phyloP scores from a whole-genome alignment of 352 stramenopile genomes.

The Globisporangium spiculum region DNA sequence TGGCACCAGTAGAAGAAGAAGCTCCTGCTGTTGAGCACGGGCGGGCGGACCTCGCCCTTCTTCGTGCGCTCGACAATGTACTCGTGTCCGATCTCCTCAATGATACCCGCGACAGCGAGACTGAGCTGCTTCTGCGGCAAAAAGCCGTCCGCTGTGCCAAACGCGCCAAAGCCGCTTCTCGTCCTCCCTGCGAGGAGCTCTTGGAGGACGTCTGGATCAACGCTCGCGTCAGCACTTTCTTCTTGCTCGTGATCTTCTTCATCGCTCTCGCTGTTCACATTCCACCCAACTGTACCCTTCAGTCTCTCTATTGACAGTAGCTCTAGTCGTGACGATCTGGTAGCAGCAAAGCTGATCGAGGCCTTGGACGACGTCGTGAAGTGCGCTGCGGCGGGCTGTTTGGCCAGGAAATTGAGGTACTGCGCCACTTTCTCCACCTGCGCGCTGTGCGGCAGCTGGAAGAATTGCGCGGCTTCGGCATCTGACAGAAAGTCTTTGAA shows the following conservation, averaged over 20 bases:
- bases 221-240: neutral
- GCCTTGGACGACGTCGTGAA: conserved; percentile 58
- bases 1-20: conserved; percentile 89
- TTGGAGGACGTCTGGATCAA: conserved; percentile 28
- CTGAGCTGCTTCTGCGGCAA: conserved; percentile 65
- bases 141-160: conserved; percentile 55
- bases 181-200: conserved; percentile 39
- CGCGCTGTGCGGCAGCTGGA: conserved; percentile 39
- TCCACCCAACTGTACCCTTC: neutral
- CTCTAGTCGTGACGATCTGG: neutral
- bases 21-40: conserved; percentile 74
- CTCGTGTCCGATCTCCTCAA: conserved; percentile 59
- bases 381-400: conserved; percentile 37
- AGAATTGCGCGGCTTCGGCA: conserved; percentile 47
- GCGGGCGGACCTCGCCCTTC: conserved; percentile 30
- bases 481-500: conserved; percentile 62
- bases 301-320: neutral
- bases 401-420: conserved; percentile 63
- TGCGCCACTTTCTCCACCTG: conserved; percentile 59
- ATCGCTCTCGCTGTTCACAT: neutral
- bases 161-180: conserved; percentile 72
- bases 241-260: neutral
- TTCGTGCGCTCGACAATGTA: conserved; percentile 71
- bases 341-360: conserved; percentile 44
- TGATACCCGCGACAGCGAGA: conserved; percentile 46